Percentiles rank a stretch among this genome's conserved stretches.
Evolutionary conservation across 371 early-diverging fungal species (phyloP).

Genomic region (Mucor indicus): DNA sequence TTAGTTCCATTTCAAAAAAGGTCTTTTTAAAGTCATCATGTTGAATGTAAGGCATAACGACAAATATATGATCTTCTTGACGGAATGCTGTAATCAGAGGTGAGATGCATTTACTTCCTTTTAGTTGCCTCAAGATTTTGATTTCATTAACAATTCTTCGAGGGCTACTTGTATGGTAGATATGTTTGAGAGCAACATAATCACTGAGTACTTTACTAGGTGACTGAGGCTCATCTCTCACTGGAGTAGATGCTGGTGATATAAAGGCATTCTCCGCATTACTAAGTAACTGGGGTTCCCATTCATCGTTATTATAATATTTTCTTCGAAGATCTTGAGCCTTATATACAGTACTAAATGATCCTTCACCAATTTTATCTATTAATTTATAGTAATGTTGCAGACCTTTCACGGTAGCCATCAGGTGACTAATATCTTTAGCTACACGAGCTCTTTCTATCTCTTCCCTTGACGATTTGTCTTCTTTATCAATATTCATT

Average conservation of each 20-base stretch:
- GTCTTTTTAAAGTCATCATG: conserved; percentile 74
- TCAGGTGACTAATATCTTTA: conserved; percentile 44
- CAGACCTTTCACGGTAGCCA: conserved; percentile 49
- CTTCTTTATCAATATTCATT: too few relatives aligned
- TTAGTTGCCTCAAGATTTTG: conserved; percentile 69
- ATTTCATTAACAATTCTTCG: conserved; percentile 90
- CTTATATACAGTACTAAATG: conserved; percentile 94
- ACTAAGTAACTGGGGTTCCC: conserved; percentile 4
- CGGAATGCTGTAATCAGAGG: conserved; percentile 83
- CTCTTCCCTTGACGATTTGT: too few relatives aligned
- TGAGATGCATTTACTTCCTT: conserved; percentile 55
- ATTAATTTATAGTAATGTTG: conserved; percentile 61
- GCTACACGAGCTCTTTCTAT: conserved; percentile 9
- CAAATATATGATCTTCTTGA: conserved; percentile 81
- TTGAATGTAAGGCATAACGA: conserved; percentile 88
- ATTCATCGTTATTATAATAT: conserved; percentile 60
- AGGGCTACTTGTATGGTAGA: conserved; percentile 88
- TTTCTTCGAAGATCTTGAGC: conserved; percentile 78
- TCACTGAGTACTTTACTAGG: conserved; percentile 20
- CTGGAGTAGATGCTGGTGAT: background rate
- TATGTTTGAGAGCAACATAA: conserved; percentile 89
- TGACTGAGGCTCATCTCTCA: background rate
- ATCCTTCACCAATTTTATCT: conserved; percentile 55
- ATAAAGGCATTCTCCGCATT: background rate
- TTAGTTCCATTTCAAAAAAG: background rate